Evolutionary conservation across 2,329 filamentous ascomycete genomes (phyloP), one percentile per base, ranked within the genome.

Genomic region (Nigrospora sphaerica): DNA sequence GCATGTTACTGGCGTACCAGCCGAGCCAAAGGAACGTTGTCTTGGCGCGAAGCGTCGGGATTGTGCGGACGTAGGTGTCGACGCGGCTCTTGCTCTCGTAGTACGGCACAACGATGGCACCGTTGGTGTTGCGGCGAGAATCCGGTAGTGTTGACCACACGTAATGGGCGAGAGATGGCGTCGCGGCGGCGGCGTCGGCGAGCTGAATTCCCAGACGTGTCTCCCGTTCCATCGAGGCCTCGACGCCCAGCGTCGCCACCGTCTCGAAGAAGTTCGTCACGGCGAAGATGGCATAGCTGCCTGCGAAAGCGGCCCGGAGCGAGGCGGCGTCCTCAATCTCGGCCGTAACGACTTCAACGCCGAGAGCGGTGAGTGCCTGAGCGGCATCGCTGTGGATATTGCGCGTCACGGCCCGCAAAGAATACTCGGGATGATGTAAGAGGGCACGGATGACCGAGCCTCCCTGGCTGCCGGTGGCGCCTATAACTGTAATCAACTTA

Each of bases 381-480:
- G 52, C 46, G 6, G 50, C 52, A 3, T 47, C 37, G 1, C 49
- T 52, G 4, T 40, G 39, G 19, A 49, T 42, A 11, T 48, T 19
- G 10, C 54, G 47, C 11, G 53, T 55, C 6, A 54, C 41, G 16
- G 46, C 53, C 12, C 55, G 51, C 23, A 57, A 44, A 12, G 49
- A 45, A 45, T 50, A 57, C 38, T 46, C 43, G 3, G 49, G 46
- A 4, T 53, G 36, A 3, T 47, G 23, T 17, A 49, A 13, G 36
- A 57, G 53, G 1, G 49, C 49, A 13, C 35, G 45, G 33, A 50
- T 51, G 12, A 57, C 52, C 14, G 52, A 55, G n/a, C 42, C 49
- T 0, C 55, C 55, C 36, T 57, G 55, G 18, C 41, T 48, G 34
- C 55, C 55, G 10, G 55, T 57, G 37, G 52, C 47, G 4, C 55